Evolutionary conservation across 2,329 filamentous ascomycete genomes (phyloP).

Genomic region (Tolypocladium tundrense): DNA sequence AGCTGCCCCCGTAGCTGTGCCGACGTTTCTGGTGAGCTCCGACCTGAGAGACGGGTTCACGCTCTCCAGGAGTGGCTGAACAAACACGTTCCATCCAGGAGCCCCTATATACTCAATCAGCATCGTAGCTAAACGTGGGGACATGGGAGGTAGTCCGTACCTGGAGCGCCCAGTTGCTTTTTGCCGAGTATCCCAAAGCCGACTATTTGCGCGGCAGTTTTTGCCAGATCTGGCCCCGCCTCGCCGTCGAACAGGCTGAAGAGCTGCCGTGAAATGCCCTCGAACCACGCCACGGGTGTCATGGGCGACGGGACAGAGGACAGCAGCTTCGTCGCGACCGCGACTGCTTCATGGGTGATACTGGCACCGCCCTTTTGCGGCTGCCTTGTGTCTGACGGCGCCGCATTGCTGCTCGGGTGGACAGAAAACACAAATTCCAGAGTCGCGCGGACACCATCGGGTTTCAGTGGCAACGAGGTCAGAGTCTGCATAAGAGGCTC

Average conservation of each 20-base stretch:
- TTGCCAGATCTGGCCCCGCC: constrained; percentile 22
- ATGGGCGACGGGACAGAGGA: constrained; percentile 48
- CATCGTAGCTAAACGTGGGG: not conserved
- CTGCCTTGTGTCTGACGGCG: constrained; percentile 26
- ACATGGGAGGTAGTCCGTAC: constrained; percentile 15
- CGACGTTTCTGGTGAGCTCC: not conserved
- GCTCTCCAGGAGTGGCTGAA: constrained; percentile 42
- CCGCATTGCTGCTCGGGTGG: constrained; percentile 42
- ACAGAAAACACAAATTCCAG: constrained; percentile 64
- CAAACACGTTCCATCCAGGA: constrained; percentile 53
- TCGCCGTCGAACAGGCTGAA: constrained; percentile 49
- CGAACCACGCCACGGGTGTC: constrained; percentile 48
- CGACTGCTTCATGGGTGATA: constrained; percentile 59
- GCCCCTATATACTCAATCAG: constrained; percentile 25
- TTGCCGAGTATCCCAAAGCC: constrained; percentile 55
- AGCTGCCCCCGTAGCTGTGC: constrained; percentile 11
- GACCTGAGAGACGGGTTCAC: constrained; percentile 34
- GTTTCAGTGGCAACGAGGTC: constrained; percentile 49
- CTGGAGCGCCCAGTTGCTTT: constrained; percentile 53
- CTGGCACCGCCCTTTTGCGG: constrained; percentile 48
- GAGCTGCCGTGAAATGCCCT: constrained; percentile 50
- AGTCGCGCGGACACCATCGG: constrained; percentile 54
- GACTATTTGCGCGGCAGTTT: constrained; percentile 25
- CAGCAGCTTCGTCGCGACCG: constrained; percentile 51
- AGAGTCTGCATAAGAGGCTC: constrained; percentile 45